These are phyloP conservation scores for Xylariaceae sp. DNA, from an alignment of 2,329 filamentous ascomycete genomes.

Conservation along the genomic window DNA sequence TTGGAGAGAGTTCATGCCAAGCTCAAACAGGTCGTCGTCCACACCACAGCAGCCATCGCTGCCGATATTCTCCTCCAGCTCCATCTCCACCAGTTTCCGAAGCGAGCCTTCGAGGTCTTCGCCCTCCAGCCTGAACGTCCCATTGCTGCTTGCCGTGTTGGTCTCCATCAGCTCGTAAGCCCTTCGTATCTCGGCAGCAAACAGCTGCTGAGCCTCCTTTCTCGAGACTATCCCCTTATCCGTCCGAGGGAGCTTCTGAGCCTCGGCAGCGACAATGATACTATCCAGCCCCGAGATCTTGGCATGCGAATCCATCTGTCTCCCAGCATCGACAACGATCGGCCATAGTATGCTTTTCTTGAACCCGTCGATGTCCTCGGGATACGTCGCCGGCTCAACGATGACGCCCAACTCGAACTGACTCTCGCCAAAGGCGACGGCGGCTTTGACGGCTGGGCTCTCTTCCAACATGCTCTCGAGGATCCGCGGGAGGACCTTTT, in stretches of 20 bases:
- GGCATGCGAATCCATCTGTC: conserved; percentile 1
- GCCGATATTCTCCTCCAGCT: neutral
- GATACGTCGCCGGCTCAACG: neutral
- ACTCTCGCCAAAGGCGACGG: neutral
- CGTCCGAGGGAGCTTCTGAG: neutral
- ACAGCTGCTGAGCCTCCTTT: neutral
- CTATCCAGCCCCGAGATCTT: neutral
- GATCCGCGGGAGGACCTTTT: neutral
- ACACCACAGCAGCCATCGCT: neutral
- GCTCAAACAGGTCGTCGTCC: conserved; percentile 3
- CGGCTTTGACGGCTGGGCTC: neutral
- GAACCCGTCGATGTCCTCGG: neutral
- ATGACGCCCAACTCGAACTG: conserved; percentile 2
- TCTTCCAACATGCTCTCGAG: neutral
- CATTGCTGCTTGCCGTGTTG: neutral
- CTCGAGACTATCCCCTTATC: neutral
- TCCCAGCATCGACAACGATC: neutral
- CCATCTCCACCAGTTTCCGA: neutral
- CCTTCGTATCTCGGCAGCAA: neutral
- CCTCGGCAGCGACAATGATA: neutral
- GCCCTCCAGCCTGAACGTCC: neutral
- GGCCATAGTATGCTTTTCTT: conserved; percentile 1
- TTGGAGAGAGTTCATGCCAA: neutral
- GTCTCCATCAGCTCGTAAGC: neutral
- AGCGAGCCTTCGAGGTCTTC: neutral